Base-by-base conservation (phyloP, 192 early-diverging fungal species). In the Kappamyces sp. region DNA sequence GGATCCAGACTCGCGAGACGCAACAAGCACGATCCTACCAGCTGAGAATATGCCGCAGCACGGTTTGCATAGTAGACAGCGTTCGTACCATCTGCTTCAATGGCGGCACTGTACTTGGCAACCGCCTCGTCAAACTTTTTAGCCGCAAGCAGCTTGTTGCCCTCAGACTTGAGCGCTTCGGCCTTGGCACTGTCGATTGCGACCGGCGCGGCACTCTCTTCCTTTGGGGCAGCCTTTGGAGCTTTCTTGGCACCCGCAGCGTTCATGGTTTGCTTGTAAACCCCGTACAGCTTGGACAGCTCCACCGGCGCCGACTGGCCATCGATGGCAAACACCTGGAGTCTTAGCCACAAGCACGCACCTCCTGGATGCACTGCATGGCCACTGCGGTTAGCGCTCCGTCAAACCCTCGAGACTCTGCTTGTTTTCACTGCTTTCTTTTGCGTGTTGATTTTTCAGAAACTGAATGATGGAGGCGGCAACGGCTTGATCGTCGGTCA, bases 1-100 rank as follows among this genome's bases (percentile, higher is more conserved):
- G 23, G 23, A 23, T 23, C 23, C 23, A 23, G 23, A 23, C 23
- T 23, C 23, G 23, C 23, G 23, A 23, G 23, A 23, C 23, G 23
- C 23, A 23, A 23, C 23, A 23, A 23, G 23, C 23, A 23, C 23
- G 23, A 23, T 23, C 23, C 23, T 23, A 23, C 23, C 23, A 23
- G 23, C 23, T 95, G 92, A 65, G 85, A 90, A 73, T 94, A 87
- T 1, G 97, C 94, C 37, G 97, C 97, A 38, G 97, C 93, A 68
- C 90, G 91, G 83, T 99, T 99, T 10, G 90, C 87, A 65, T 88
- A 97, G 78, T 90, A 99, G n/a, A 99, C 89, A 32, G 94, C 91
- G 63, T 92, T 93, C 55, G 77, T 76, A 8, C 64, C 54, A 63
- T 94, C 86, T 23, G 93, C 70, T 40, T 70, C 85, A 63, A 99